These are phyloP conservation scores for Cladosporium sp. DNA, from an alignment of 2,329 filamentous ascomycete genomes.

Conservation along the genomic window DNA sequence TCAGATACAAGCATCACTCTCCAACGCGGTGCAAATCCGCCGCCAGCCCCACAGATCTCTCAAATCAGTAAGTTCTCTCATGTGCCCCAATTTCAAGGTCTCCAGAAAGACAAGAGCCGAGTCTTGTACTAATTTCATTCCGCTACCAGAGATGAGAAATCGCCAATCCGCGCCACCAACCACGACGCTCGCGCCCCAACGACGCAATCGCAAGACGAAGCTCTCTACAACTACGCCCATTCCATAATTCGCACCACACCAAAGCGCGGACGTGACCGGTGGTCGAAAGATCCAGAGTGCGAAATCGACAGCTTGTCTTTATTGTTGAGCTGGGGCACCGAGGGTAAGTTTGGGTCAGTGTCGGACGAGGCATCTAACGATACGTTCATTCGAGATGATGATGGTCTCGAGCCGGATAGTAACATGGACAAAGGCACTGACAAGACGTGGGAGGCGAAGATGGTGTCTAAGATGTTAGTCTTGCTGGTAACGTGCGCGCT, in stretches of 20 bases:
- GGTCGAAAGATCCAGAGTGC: neutral
- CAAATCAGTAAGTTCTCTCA: neutral
- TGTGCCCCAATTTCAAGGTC: too few species aligned
- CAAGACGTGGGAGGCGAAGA: neutral
- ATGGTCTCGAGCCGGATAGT: neutral
- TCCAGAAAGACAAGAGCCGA: too few species aligned
- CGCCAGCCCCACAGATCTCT: neutral
- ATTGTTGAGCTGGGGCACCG: neutral
- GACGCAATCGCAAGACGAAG: neutral
- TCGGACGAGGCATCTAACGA: neutral
- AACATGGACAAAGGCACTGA: neutral
- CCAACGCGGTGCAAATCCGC: neutral
- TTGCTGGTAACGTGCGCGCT: neutral
- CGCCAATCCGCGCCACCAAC: neutral
- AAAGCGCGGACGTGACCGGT: neutral
- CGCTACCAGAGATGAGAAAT: neutral
- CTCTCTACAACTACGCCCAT: neutral
- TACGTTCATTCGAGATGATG: neutral
- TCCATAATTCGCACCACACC: neutral
- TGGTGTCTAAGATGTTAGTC: too few species aligned
- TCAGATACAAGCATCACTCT: neutral
- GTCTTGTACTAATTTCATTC: neutral
- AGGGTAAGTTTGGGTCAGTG: too few species aligned
- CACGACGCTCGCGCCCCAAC: neutral
- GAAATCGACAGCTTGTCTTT: neutral